Conservation (phyloP, 2,329 filamentous ascomycete species). For the Ceratocystis eucalypticola region DNA sequence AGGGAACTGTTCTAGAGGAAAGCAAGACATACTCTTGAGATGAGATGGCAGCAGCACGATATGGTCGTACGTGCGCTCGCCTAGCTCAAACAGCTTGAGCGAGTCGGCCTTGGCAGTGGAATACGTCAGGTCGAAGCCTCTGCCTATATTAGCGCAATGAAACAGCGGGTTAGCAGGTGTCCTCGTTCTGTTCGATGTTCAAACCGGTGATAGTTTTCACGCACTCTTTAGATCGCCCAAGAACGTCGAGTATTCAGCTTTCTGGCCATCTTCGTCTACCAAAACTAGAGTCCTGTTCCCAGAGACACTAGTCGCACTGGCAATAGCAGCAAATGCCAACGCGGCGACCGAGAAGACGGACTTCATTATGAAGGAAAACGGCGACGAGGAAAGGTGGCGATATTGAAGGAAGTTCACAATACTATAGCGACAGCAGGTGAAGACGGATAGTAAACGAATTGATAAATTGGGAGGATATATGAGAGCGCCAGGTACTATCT, state of each 20-base stretch:
- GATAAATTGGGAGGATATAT: background rate
- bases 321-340: conserved; percentile 51
- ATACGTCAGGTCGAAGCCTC: conserved; percentile 70
- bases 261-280: conserved; percentile 68
- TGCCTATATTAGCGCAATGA: conserved; percentile 38
- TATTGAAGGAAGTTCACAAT: conserved; percentile 19
- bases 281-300: conserved; percentile 75
- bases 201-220: conserved; percentile 21
- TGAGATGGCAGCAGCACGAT: conserved; percentile 77
- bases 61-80: conserved; percentile 83
- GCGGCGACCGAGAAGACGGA: conserved; percentile 58
- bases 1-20: conserved; percentile 1
- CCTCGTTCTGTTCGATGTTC: too few species aligned
- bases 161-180: background rate
- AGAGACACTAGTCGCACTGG: conserved; percentile 62
- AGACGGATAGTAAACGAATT: background rate
- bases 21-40: conserved; percentile 55
- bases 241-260: conserved; percentile 72
- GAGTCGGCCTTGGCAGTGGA: conserved; percentile 70
- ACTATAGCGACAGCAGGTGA: background rate
- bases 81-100: conserved; percentile 68
- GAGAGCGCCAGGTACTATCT: background rate
- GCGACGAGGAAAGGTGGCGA: conserved; percentile 17
- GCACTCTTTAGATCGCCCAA: conserved; percentile 57
- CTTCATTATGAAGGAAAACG: conserved; percentile 45